Conservation (phyloP, 1,284 basidiomycete genomes). For the Irpex sp. region DNA sequence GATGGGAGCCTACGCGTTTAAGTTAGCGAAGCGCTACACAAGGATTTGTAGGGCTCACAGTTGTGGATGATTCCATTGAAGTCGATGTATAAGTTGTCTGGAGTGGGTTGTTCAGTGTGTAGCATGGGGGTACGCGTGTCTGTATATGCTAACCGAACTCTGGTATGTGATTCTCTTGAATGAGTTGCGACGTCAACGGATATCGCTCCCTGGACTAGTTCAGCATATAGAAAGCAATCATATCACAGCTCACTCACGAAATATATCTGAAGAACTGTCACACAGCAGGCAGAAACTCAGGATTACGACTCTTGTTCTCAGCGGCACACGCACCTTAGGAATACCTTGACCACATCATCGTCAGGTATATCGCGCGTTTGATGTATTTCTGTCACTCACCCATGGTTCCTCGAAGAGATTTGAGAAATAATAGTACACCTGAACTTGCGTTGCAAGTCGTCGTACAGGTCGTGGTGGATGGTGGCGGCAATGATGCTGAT, state of each 20-base stretch:
- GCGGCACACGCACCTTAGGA: slow-evolving; percentile 18
- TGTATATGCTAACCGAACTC: slow-evolving; percentile 63
- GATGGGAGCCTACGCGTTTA: slow-evolving; percentile 68
- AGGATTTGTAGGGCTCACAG: slow-evolving; percentile 46
- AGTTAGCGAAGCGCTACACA: not conserved
- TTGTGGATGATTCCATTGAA: slow-evolving; percentile 99
- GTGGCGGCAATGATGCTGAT: not conserved
- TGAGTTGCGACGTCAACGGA: slow-evolving; percentile 95
- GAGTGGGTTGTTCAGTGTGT: slow-evolving; percentile 1
- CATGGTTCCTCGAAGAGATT: slow-evolving; percentile 8
- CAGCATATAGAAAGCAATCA: slow-evolving; percentile 9
- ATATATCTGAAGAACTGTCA: slow-evolving; percentile 80
- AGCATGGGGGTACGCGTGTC: slow-evolving; percentile 8
- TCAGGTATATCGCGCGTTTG: not conserved
- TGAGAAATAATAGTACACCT: not conserved
- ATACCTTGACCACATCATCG: slow-evolving; percentile 15
- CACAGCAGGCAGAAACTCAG: not conserved
- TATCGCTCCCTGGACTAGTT: slow-evolving; percentile 76
- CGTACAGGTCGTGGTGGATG: not conserved
- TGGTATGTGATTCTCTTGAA: slow-evolving; percentile 95
- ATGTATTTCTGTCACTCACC: slow-evolving; percentile 6
- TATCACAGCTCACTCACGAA: slow-evolving; percentile 46
- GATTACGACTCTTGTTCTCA: not conserved
- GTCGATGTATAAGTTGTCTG: slow-evolving; percentile 88
- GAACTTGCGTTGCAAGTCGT: not conserved